phyloP scores from a whole-genome alignment of 805 yeast genomes.

The Yarrowia yakushimensis region DNA sequence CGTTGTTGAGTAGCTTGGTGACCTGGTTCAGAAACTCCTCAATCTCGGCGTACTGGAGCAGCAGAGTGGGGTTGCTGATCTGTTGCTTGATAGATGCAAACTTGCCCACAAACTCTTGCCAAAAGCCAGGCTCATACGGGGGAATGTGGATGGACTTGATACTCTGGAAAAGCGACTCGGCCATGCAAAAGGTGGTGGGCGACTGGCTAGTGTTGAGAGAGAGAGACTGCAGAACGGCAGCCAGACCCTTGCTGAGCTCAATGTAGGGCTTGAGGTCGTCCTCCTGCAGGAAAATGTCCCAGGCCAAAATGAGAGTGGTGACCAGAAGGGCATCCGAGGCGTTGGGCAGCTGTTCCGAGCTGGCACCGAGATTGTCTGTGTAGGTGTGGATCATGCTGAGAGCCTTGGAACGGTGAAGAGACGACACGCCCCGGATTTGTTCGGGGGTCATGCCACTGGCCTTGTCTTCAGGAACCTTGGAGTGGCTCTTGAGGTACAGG shows the following conservation, averaged over 20 bases:
- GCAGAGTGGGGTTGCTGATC: background rate
- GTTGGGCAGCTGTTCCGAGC: background rate
- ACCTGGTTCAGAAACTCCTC: background rate
- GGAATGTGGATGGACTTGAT: conserved; percentile 38
- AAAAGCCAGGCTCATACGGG: conserved; percentile 36
- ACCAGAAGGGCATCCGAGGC: conserved; percentile 29
- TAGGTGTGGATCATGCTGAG: background rate
- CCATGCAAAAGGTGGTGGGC: conserved; percentile 33
- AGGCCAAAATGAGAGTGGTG: conserved; percentile 33
- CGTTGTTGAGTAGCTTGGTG: background rate
- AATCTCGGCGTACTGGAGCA: background rate
- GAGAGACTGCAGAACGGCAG: conserved; percentile 33
- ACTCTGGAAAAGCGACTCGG: conserved; percentile 37
- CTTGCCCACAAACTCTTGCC: conserved; percentile 36
- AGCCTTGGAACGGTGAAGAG: conserved; percentile 2
- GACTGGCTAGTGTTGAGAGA: conserved; percentile 30
- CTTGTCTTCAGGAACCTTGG: conserved; percentile 11
- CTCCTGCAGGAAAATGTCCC: conserved; percentile 36
- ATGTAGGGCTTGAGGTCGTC: conserved; percentile 32
- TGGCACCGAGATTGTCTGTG: conserved; percentile 2
- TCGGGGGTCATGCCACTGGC: background rate
- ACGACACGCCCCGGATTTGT: background rate
- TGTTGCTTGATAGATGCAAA: conserved; percentile 18
- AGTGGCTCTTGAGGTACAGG: conserved; percentile 29
- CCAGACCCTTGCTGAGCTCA: conserved; percentile 34